Conservation (phyloP, 768 basidiomycete genomes). For the Auricularia cornea region DNA sequence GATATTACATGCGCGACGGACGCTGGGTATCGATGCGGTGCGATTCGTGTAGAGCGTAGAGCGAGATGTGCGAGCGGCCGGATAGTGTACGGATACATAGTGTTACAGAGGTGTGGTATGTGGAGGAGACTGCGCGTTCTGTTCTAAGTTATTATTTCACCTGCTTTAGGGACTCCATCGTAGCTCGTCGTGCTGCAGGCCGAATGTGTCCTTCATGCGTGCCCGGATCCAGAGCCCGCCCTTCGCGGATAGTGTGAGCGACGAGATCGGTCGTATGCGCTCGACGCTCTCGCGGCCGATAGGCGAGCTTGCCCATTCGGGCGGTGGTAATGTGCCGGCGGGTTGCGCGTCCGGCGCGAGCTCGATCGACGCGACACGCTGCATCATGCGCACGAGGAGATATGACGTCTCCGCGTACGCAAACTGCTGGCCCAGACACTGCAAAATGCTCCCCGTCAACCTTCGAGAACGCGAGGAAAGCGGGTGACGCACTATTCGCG, state of each 20-base stretch:
- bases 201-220: not conserved
- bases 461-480: not conserved
- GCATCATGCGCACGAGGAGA: conserved; percentile 16
- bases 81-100: not conserved
- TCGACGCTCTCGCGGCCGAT: conserved; percentile 11
- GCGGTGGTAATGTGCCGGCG: conserved; percentile 9
- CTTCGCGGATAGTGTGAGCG: conserved; percentile 13
- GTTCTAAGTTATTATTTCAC: not conserved
- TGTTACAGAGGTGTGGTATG: not conserved
- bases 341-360: conserved; percentile 14
- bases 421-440: conserved; percentile 16
- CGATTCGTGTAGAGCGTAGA: conserved; percentile 47
- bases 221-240: conserved; percentile 13
- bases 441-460: not conserved
- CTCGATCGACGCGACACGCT: conserved; percentile 10
- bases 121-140: not conserved
- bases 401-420: conserved; percentile 19
- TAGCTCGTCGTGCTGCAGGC: not conserved
- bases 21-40: conserved; percentile 75
- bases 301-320: conserved; percentile 2
- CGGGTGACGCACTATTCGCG: conserved; percentile 13
- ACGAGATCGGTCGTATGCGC: conserved; percentile 12
- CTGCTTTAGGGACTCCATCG: not conserved
- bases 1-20: conserved; percentile 73
- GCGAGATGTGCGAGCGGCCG: not conserved